Evolutionary conservation across 495 filamentous ascomycete genomes (phyloP).

Genomic region (Neurospora sp.): DNA sequence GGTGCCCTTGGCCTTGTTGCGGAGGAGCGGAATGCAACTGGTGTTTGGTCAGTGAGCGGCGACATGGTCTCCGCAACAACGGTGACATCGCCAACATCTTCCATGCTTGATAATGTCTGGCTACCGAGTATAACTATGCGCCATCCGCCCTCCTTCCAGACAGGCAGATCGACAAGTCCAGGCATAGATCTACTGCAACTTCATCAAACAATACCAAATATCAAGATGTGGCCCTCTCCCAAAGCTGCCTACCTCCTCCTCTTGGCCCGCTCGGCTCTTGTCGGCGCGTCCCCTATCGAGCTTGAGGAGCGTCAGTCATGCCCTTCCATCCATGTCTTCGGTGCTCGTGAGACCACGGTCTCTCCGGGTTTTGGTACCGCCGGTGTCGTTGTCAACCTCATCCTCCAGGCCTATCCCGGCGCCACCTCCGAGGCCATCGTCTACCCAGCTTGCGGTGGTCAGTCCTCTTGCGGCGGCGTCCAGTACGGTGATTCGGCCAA

Average conservation of each 20-base stretch:
- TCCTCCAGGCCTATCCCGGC: conserved; percentile 42
- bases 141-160: neutral
- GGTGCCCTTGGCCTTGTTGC: neutral
- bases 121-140: neutral
- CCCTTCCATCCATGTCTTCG: conserved; percentile 49
- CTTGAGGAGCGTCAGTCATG: conserved; percentile 28
- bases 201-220: neutral
- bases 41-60: neutral
- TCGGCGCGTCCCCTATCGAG: conserved; percentile 20
- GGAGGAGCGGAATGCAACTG: conserved; percentile 20
- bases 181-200: neutral
- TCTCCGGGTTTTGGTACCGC: conserved; percentile 45
- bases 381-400: conserved; percentile 41
- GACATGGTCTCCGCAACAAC: neutral
- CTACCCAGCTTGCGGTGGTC: conserved; percentile 41
- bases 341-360: conserved; percentile 54
- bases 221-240: conserved; percentile 24
- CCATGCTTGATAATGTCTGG: neutral
- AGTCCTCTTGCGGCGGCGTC: conserved; percentile 34
- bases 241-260: conserved; percentile 20
- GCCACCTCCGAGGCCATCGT: conserved; percentile 46
- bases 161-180: neutral
- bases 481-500: conserved; percentile 44
- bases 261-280: conserved; percentile 17
- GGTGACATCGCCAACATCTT: neutral